Evolutionary conservation across 192 early-diverging fungal species (phyloP), one percentile per base, ranked within the genome.

Genomic region (Entophlyctis luteolus): DNA sequence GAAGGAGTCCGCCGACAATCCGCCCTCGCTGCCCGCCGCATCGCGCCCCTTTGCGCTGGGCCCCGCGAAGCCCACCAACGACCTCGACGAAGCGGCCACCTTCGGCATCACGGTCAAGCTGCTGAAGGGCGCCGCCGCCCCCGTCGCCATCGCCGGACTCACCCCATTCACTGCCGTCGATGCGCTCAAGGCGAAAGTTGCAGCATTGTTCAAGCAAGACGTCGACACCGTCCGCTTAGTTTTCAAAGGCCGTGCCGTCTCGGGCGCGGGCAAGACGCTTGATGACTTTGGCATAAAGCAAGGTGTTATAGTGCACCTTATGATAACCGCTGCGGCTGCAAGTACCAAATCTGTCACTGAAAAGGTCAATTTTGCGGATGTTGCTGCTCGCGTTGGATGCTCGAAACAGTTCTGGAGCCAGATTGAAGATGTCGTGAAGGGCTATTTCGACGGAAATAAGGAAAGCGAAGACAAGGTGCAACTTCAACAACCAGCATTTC

Each of bases 61-160:
- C 5, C 28, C 49, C 5, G 4, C 10, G 5, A 34, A 12, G 8
- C 12, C 28, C 16, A 34, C n/a, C 29, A 33, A 20, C 31, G 60
- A 63, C 6, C 2, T 3, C 22, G 46, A 29, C n/a, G 50, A 2
- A 12, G 16, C 38, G 5, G 47, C 5, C 22, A 49, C 47, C 18
- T 63, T 63, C 31, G 28, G 23, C 28, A 27, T 63, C 16, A 63
- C 60, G 20, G 60, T 63, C 46, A 63, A 63, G 47, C 47, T 48
- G 20, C 28, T 63, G 23, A 63, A 63, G 60, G 60, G 60, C 46
- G 27, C 10, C 45, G 35, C 47, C 6, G 28, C 45, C 12, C 60
- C 60, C 14, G 20, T n/a, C 20, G 60, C 60, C 3, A 25, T 63
- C 25, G 47, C 3, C 32, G 47, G 47, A 1, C 46, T 63, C 25